These are phyloP conservation scores for Botrytis porri DNA, from an alignment of 2,329 filamentous ascomycete genomes.

Conservation along the genomic window DNA sequence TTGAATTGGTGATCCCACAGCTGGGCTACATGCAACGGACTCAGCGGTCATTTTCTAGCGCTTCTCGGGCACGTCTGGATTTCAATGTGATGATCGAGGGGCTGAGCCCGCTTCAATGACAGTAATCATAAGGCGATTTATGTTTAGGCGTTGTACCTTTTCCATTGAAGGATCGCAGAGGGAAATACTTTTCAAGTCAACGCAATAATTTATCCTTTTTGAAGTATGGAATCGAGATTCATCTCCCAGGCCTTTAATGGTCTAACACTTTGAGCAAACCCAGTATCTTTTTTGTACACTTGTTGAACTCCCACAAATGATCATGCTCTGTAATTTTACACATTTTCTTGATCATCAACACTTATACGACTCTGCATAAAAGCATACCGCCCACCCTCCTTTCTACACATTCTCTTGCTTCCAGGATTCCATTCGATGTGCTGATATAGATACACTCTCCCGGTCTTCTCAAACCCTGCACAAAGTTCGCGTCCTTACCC, in stretches of 20 bases:
- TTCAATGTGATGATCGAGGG: background rate
- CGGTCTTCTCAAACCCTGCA: slow-evolving; percentile 61
- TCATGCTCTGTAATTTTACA: slow-evolving; percentile 18
- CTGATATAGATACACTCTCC: slow-evolving; percentile 68
- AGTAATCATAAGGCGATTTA: background rate
- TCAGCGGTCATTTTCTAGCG: background rate
- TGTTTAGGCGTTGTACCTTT: background rate
- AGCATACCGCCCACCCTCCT: slow-evolving; percentile 65
- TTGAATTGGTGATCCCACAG: slow-evolving; percentile 36
- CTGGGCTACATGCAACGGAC: background rate
- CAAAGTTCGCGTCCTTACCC: slow-evolving; percentile 55
- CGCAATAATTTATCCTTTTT: background rate
- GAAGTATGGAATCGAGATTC: background rate
- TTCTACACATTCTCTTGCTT: slow-evolving; percentile 68
- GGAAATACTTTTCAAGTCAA: background rate
- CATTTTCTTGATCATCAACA: slow-evolving; percentile 6
- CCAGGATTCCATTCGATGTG: slow-evolving; percentile 65
- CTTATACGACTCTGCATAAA: slow-evolving; percentile 58
- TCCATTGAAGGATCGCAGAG: background rate
- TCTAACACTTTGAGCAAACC: background rate
- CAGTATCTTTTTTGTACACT: slow-evolving; percentile 12
- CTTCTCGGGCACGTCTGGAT: background rate
- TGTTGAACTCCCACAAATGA: slow-evolving; percentile 12
- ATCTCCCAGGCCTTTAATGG: background rate
- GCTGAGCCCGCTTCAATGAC: background rate